Conservation (phyloP, 805 yeast genomes). For the Metschnikowia rubicola region DNA sequence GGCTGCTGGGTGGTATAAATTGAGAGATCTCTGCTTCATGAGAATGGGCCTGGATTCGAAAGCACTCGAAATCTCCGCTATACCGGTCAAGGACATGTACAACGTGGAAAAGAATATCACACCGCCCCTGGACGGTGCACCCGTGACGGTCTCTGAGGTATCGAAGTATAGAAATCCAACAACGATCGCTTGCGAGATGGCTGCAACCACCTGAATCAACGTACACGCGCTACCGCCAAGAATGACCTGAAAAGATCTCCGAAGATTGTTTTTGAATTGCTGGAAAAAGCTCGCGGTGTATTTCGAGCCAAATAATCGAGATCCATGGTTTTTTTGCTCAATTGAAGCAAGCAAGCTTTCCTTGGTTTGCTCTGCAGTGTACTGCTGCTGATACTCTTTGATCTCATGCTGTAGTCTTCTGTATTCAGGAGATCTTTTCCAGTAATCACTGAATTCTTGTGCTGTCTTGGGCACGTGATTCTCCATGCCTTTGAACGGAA, state of each 20-base stretch:
- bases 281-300: constrained; percentile 42
- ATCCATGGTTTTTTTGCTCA: constrained; percentile 35
- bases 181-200: constrained; percentile 54
- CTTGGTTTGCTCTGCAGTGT: constrained; percentile 14
- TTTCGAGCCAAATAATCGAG: constrained; percentile 36
- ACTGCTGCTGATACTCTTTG: constrained; percentile 8
- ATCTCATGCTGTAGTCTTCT: constrained; percentile 23
- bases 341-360: constrained; percentile 32
- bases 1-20: constrained; percentile 29
- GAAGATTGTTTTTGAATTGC: constrained; percentile 48
- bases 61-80: constrained; percentile 41
- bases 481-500: constrained; percentile 45
- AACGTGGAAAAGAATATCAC: constrained; percentile 56
- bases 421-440: constrained; percentile 48
- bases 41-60: constrained; percentile 24
- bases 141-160: constrained; percentile 46
- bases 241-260: constrained; percentile 53
- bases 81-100: constrained; percentile 47
- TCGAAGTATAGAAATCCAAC: constrained; percentile 61
- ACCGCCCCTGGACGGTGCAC: constrained; percentile 66
- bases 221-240: constrained; percentile 55
- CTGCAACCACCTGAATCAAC: constrained; percentile 44
- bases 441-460: constrained; percentile 55
- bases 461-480: constrained; percentile 57
- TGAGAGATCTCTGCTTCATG: constrained; percentile 28